phyloP scores from a whole-genome alignment of 2,329 filamentous ascomycete species.

The Aspergillus piperis region DNA sequence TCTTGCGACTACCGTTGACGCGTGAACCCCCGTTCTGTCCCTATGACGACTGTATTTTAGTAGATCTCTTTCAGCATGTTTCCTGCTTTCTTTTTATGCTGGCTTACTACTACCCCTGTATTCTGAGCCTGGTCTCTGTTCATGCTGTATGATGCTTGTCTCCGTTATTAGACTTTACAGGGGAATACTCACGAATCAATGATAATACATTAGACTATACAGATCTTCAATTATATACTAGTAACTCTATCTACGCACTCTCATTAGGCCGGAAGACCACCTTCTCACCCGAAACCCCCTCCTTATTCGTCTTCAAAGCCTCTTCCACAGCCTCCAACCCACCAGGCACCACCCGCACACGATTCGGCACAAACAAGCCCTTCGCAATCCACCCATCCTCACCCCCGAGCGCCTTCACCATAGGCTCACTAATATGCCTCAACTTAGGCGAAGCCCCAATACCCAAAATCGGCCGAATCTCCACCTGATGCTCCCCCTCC shows the following conservation, averaged over 20 bases:
- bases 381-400: constrained; percentile 27
- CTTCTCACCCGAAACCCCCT: constrained; percentile 24
- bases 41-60: no score
- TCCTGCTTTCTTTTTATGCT: no score
- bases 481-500: constrained; percentile 15
- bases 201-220: no score
- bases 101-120: no score
- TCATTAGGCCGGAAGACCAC: constrained; percentile 18
- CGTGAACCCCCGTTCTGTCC: no score
- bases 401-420: constrained; percentile 24
- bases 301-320: constrained; percentile 20
- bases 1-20: constrained; percentile 24
- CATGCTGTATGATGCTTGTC: no score
- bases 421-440: constrained; percentile 33
- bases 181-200: no score
- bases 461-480: constrained; percentile 20
- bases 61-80: no score
- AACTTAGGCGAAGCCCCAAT: constrained; percentile 30
- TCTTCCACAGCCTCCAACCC: constrained; percentile 27
- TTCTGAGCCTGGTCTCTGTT: no score
- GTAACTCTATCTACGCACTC: background rate
- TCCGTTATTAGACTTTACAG: no score
- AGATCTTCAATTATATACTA: no score
- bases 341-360: constrained; percentile 28
- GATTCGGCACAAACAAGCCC: constrained; percentile 33